A percentile compares a stretch with the other conserved stretches of the same genome.
Conservation (phyloP, 371 early-diverging fungal genomes). For the Mortierella sp. region DNA sequence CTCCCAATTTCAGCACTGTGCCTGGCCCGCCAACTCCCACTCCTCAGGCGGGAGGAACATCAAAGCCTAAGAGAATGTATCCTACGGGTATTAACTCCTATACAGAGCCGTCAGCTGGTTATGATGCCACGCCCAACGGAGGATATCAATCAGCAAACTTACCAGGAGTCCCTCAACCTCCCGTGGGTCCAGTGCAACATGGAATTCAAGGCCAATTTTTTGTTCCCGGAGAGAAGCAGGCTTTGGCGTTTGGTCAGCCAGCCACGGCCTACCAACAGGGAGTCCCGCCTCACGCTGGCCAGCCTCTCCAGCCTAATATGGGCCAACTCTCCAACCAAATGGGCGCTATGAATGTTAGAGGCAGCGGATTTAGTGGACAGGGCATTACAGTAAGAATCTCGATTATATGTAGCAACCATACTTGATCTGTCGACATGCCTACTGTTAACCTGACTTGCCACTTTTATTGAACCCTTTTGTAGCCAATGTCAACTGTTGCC, state of each 20-base stretch:
- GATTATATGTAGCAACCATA: neutral
- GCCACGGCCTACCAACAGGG: conserved; percentile 47
- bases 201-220: conserved; percentile 60
- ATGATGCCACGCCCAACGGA: conserved; percentile 24
- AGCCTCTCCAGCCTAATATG: conserved; percentile 33
- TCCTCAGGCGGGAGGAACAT: conserved; percentile 37
- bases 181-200: conserved; percentile 54
- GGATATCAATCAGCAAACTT: conserved; percentile 20
- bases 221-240: conserved; percentile 47
- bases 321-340: conserved; percentile 45
- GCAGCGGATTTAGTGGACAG: conserved; percentile 37
- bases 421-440: neutral
- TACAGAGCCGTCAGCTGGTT: conserved; percentile 26
- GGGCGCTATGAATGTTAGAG: conserved; percentile 50
- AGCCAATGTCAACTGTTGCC: conserved; percentile 47
- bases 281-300: conserved; percentile 43
- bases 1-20: conserved; percentile 13
- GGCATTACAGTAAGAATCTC: conserved; percentile 28
- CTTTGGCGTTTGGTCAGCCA: conserved; percentile 31
- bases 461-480: neutral
- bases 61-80: conserved; percentile 69
- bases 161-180: conserved; percentile 23
- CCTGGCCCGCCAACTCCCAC: conserved; percentile 38
- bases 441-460: neutral
- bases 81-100: conserved; percentile 58